Base-by-base conservation (phyloP, 352 stramenopile species). In the Pythium coloratum region DNA sequence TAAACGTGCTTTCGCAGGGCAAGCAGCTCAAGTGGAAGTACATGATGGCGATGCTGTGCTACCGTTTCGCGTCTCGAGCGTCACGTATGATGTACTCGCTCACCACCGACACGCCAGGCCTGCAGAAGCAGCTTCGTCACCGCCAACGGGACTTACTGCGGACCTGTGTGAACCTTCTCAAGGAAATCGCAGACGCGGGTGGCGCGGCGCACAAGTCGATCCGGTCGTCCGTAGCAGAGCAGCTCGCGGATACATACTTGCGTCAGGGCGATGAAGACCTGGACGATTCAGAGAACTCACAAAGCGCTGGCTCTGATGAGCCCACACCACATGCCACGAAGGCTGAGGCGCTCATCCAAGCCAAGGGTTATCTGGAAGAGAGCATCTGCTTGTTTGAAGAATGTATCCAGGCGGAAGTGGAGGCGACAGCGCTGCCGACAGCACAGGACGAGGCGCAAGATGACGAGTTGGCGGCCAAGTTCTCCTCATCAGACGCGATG, bases 11-110 rank as follows among this genome's bases (percentile, higher is more conserved):
- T 3, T 94, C 88, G 0, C 79, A 92, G 59, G 86, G 86, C 56
- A 91, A 89, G 46, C 85, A 95, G 40, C 75, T 92, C 53, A 95
- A 95, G 75, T 95, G 88, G 88, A 95, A 95, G 76, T 95, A 95
- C 66, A 94, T 94, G 85, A 93, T 94, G 84, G 86, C 88, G 33
- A 95, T 95, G 88, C 71, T 95, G 16, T 95, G 88, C 71, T 94
- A 94, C 67, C 85, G 88, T 1, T 95, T 95, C 59, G 88, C 88
- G 20, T 82, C 83, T 28, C 80, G 88, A 9, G 86, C 86, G 3
- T 88, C 81, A 0, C 74, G 88, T 10, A 74, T 95, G 16, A 76
- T 86, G 24, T 78, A 80, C 24, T 92, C 82, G 7, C 57, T 94
- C 26, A 82, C 85, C 0, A 61, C 61, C 28, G 82, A 88, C 24